phyloP scores from a whole-genome alignment of 1,284 basidiomycete species.

The Microbotryomycetes sp. region DNA sequence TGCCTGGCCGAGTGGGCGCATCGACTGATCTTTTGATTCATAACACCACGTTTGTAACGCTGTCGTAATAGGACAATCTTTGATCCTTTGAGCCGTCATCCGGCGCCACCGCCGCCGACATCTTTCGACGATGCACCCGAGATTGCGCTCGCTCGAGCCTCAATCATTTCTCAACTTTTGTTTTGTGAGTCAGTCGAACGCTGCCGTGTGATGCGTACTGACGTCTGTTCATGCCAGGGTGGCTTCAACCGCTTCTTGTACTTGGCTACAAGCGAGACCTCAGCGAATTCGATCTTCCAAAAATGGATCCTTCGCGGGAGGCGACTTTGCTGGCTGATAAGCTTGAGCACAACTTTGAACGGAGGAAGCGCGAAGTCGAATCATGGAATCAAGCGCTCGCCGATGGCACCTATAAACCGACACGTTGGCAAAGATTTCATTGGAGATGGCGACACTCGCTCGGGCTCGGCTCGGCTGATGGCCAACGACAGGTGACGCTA shows the following conservation, averaged over 20 bases:
- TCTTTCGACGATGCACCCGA: constrained; percentile 56
- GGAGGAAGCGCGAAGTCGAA: constrained; percentile 34
- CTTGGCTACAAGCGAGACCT: constrained; percentile 56
- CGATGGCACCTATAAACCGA: constrained; percentile 31
- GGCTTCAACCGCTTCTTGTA: constrained; percentile 39
- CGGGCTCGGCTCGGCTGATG: constrained; percentile 32
- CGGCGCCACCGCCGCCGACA: constrained; percentile 54
- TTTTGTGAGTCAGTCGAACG: constrained; percentile 42
- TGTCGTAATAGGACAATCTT: constrained; percentile 18
- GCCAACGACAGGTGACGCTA: constrained; percentile 51
- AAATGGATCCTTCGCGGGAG: constrained; percentile 54
- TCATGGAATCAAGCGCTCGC: constrained; percentile 41
- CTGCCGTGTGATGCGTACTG: not conserved
- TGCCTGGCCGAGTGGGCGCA: too few relatives aligned
- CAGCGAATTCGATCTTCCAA: constrained; percentile 16
- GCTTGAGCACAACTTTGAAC: constrained; percentile 32
- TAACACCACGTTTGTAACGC: too few relatives aligned
- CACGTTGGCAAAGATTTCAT: constrained; percentile 15
- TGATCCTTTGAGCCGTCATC: constrained; percentile 29
- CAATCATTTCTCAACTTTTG: constrained; percentile 54
- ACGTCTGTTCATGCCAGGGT: constrained; percentile 2
- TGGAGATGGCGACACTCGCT: constrained; percentile 31
- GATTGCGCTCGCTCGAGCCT: constrained; percentile 56
- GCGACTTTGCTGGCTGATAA: constrained; percentile 50
- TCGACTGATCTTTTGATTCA: too few relatives aligned